Evolutionary conservation across 192 early-diverging fungal species (phyloP).

Genomic region (Mortierella hygrophila): DNA sequence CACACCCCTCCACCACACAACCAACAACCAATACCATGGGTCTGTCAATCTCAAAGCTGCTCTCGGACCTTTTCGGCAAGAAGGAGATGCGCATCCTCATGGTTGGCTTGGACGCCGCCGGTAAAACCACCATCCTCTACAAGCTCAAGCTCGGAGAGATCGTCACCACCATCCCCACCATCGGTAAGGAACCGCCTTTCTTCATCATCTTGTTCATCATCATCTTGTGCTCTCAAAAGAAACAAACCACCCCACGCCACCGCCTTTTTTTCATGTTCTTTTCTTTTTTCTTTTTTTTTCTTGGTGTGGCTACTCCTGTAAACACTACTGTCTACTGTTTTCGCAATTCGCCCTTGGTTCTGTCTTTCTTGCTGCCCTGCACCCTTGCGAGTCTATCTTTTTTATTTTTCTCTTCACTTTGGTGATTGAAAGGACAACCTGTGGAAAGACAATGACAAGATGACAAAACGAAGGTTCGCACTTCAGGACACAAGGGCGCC

Average conservation of each 20-base stretch:
- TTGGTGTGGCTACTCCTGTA: not conserved
- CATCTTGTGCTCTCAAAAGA: constrained; percentile 1
- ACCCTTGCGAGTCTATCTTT: not conserved
- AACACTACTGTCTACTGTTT: not conserved
- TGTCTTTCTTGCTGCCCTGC: not conserved
- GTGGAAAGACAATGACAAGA: not conserved
- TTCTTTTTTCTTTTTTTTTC: not conserved
- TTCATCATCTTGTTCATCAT: not conserved
- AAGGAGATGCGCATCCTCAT: constrained; percentile 98
- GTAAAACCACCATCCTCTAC: constrained; percentile 99
- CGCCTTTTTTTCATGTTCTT: not conserved
- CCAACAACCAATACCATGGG: constrained; percentile 77
- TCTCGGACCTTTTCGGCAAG: constrained; percentile 84
- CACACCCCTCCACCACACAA: constrained; percentile 1
- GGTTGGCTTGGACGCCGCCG: constrained; percentile 95
- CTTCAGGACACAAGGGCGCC: not conserved
- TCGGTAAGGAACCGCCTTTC: constrained; percentile 71
- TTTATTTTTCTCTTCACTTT: not conserved
- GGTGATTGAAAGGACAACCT: not conserved
- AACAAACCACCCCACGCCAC: not conserved
- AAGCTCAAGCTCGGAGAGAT: constrained; percentile 99
- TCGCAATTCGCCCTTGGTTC: not conserved
- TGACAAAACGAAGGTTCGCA: not conserved
- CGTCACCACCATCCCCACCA: constrained; percentile 99
- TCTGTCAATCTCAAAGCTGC: constrained; percentile 83